phyloP scores from a whole-genome alignment of 495 filamentous ascomycete genomes.

The Xylaria palmicola region DNA sequence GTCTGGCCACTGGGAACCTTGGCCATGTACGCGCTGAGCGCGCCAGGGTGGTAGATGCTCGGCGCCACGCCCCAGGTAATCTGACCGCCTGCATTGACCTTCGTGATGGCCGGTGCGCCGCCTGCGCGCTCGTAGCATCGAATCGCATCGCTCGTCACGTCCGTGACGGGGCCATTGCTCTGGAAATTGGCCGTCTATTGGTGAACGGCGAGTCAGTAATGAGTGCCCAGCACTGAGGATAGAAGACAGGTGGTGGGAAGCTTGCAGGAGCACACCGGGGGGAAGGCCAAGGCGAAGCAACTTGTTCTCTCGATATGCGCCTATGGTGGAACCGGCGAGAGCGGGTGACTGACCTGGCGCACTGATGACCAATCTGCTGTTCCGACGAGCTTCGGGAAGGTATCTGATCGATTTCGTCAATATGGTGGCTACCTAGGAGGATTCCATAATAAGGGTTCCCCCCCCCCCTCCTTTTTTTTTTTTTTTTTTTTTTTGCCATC shows the following conservation, averaged over 20 bases:
- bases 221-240: background rate
- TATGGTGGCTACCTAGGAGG: too few species aligned
- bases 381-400: constrained; percentile 32
- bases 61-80: constrained; percentile 46
- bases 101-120: constrained; percentile 36
- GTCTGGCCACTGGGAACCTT: constrained; percentile 49
- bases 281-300: background rate
- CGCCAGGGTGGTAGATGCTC: constrained; percentile 51
- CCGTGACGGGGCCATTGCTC: constrained; percentile 51
- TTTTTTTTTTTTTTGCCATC: too few species aligned
- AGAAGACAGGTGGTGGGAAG: background rate
- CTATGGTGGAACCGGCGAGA: background rate
- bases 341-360: constrained; percentile 28
- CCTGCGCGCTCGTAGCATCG: constrained; percentile 52
- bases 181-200: constrained; percentile 46
- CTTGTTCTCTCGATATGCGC: background rate
- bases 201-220: background rate
- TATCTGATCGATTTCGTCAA: constrained; percentile 21
- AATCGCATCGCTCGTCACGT: constrained; percentile 47
- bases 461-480: too few species aligned
- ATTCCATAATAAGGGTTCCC: too few species aligned
- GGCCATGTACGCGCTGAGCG: constrained; percentile 54
- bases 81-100: constrained; percentile 45
- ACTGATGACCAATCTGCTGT: constrained; percentile 50
- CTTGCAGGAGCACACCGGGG: background rate